Evolutionary conservation across 805 yeast species (phyloP), one percentile per base, ranked within the genome.

Genomic region (Blastobotrys americana): DNA sequence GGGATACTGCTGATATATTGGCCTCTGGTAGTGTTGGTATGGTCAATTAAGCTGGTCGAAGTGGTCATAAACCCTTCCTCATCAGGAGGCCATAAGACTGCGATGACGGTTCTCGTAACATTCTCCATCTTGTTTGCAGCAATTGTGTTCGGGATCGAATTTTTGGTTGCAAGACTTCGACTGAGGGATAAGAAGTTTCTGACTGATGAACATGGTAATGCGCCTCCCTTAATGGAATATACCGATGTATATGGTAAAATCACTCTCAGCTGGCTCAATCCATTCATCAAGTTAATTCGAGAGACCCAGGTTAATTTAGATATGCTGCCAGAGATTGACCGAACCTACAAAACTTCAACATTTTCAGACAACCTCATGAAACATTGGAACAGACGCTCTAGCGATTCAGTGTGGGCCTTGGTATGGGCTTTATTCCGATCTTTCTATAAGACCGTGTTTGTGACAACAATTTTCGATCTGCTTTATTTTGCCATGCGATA

Each of bases 201-300:
- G 38, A 5, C 27, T 27, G 37, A 35, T 21, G 25, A 36, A 25
- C 21, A 43, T 28, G 45, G 41, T 5, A 22, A 39, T 1, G 49
- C 42, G 16, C 18, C 25, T 2, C 44, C 47, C 8, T 28, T 53
- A 18, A 39, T 65, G 41, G 74, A 69, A 34, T 52, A 56, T 34
- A 73, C 80, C 31, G 73, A 77, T 52, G 60, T 78, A 6, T 77
- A 74, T 50, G 69, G 77, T 25, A 67, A 67, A 41, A 59, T 79
- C 44, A 69, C 81, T 1, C 76, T 79, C 56, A 64, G 67, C 37
- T 79, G 84, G 84, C 70, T 79, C 74, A 72, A 77, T 3, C 74
- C 73, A 1, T 65, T 79, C 53, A 77, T 79, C 77, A 68, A 59
- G 10, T 13, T 25, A 13, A 47, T 68, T 64, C 48, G 82, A 80